Percentiles rank a stretch among this genome's conserved stretches.
phyloP scores from a whole-genome alignment of 768 basidiomycete genomes.

The Fomitopsis serialis region DNA sequence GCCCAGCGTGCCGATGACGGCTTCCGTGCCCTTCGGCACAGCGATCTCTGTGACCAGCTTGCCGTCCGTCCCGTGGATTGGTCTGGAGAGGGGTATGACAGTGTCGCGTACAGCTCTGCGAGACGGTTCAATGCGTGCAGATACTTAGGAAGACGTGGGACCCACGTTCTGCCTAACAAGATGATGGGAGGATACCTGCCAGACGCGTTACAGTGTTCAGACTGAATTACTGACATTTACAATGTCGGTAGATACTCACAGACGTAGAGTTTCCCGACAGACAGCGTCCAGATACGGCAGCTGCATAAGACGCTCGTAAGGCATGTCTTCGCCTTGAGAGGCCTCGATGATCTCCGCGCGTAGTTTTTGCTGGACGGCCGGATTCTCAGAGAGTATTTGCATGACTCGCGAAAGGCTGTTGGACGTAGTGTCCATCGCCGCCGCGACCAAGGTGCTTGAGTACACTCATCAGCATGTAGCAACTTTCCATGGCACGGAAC shows the following conservation, averaged over 20 bases:
- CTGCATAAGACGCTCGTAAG: constrained; percentile 12
- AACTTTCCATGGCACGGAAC: neutral
- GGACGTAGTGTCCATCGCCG: constrained; percentile 24
- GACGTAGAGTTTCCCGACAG: constrained; percentile 51
- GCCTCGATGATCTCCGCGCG: constrained; percentile 17
- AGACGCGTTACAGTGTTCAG: too few species aligned
- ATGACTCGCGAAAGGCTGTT: constrained; percentile 16
- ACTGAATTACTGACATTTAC: too few species aligned
- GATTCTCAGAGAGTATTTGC: constrained; percentile 21
- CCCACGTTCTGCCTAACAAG: constrained; percentile 5
- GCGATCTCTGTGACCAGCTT: constrained; percentile 17
- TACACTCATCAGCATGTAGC: too few species aligned
- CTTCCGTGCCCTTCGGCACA: constrained; percentile 21
- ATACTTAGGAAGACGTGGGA: constrained; percentile 5
- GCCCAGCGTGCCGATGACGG: constrained; percentile 21
- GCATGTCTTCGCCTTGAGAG: constrained; percentile 24
- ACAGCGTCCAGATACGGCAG: constrained; percentile 64
- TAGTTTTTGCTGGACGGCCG: constrained; percentile 30
- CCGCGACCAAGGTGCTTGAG: constrained; percentile 16
- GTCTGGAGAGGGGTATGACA: constrained; percentile 25
- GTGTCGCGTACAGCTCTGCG: constrained; percentile 11
- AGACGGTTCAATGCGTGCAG: too few species aligned
- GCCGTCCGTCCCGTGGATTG: constrained; percentile 25
- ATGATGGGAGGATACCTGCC: constrained; percentile 6
- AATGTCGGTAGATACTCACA: constrained; percentile 24